Evolutionary conservation across 306 rosid species (phyloP).

Genomic region (Corylus avellana): DNA sequence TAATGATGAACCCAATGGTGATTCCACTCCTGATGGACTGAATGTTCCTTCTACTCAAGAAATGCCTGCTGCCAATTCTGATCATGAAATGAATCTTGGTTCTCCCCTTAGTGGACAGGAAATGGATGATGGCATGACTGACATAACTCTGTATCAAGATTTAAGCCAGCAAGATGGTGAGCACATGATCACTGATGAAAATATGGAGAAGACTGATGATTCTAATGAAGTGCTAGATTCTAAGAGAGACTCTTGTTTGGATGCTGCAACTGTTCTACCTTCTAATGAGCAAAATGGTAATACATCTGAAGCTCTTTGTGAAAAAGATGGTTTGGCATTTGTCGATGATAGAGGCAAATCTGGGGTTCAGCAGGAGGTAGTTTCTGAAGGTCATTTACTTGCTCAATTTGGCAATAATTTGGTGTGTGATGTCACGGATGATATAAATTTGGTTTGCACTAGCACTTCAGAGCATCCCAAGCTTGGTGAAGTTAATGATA

Average conservation of each 20-base stretch:
- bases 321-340: slow-evolving; percentile 34
- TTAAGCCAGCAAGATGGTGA: slow-evolving; percentile 44
- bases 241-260: slow-evolving; percentile 38
- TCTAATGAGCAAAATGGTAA: slow-evolving; percentile 29
- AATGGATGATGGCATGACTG: slow-evolving; percentile 45
- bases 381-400: slow-evolving; percentile 30
- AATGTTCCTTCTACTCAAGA: slow-evolving; percentile 27
- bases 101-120: slow-evolving; percentile 36
- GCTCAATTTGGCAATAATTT: slow-evolving; percentile 26
- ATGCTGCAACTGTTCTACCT: slow-evolving; percentile 24
- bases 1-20: slow-evolving; percentile 27
- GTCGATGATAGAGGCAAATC: slow-evolving; percentile 34
- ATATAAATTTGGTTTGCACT: slow-evolving; percentile 22
- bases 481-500: slow-evolving; percentile 32
- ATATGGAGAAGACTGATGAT: slow-evolving; percentile 37
- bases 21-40: slow-evolving; percentile 21
- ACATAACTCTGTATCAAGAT: slow-evolving; percentile 24
- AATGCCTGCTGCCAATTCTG: slow-evolving; percentile 32
- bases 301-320: slow-evolving; percentile 24
- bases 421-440: slow-evolving; percentile 32
- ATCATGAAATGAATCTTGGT: slow-evolving; percentile 32
- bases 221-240: slow-evolving; percentile 35
- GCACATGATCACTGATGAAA: slow-evolving; percentile 36
- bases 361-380: slow-evolving; percentile 39
- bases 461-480: slow-evolving; percentile 30